phyloP scores from a whole-genome alignment of 352 stramenopile genomes.

The Globisporangium paroecandrum region DNA sequence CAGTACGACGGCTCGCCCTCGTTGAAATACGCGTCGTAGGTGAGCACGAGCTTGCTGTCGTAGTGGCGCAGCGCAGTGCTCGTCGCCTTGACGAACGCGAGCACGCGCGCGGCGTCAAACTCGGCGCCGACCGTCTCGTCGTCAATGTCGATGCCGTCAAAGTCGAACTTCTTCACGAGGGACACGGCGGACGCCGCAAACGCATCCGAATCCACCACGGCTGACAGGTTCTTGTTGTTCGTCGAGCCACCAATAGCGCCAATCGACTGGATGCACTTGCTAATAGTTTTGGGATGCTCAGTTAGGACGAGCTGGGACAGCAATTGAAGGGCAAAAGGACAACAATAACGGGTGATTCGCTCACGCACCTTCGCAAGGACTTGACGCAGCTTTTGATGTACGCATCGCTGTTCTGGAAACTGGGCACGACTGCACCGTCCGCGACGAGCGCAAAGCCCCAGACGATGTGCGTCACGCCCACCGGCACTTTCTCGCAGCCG shows the following conservation, averaged over 20 bases:
- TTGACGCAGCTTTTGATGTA: slow-evolving; percentile 57
- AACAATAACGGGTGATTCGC: background rate
- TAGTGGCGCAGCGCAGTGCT: slow-evolving; percentile 34
- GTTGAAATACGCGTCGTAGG: slow-evolving; percentile 74
- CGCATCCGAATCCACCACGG: slow-evolving; percentile 29
- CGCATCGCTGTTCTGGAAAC: slow-evolving; percentile 58
- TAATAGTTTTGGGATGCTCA: slow-evolving; percentile 1
- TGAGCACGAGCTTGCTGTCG: slow-evolving; percentile 40
- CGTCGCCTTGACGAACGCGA: slow-evolving; percentile 47
- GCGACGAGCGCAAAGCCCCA: slow-evolving; percentile 73
- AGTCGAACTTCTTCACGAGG: slow-evolving; percentile 60
- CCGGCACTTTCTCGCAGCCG: slow-evolving; percentile 61
- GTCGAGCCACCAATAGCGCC: slow-evolving; percentile 68
- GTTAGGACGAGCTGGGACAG: background rate
- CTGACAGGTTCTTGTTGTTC: slow-evolving; percentile 64
- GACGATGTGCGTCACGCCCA: slow-evolving; percentile 70
- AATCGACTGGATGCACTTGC: slow-evolving; percentile 58
- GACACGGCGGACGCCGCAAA: slow-evolving; percentile 51
- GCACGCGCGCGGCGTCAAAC: slow-evolving; percentile 46
- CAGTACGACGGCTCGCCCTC: slow-evolving; percentile 33
- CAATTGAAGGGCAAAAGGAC: background rate
- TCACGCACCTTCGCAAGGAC: slow-evolving; percentile 34
- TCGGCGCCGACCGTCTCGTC: slow-evolving; percentile 65
- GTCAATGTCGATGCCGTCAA: slow-evolving; percentile 72
- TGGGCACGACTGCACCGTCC: slow-evolving; percentile 39